Base-by-base conservation (phyloP, 768 basidiomycete species). In the Psilocybe cubensis region DNA sequence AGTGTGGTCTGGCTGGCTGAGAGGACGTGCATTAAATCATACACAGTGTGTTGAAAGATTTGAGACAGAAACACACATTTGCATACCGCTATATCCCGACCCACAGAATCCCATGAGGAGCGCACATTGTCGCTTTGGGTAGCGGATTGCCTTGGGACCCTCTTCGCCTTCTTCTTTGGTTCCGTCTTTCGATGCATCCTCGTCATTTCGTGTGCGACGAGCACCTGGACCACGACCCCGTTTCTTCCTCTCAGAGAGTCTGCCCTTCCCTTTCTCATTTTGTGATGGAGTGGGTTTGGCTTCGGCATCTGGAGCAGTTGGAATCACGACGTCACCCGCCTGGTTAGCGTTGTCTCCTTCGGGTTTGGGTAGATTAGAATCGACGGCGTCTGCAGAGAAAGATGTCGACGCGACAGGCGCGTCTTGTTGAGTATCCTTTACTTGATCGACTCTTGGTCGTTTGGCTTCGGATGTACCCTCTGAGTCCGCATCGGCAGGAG, bases 51-150 rank as follows among this genome's bases (percentile, higher is more conserved):
- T 38, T n/a, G 41, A 31, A 40, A 31, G 42, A 29, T 61, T 28
- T 59, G 28, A 31, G 20, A 38, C 28, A 33, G 67, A 95, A 93
- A 94, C 94, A 68, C 68, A 97, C 96, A 95, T 90, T 76, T 98
- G 96, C 92, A 97, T 98, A 21, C 96, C 96, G 65, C 83, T 89
- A 70, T 88, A 97, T 1, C 92, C 94, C 0, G 92, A 87, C 5
- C 96, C 96, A 72, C 92, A 94, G 65, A 94, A 98, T 2, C 96
- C 95, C 24, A 98, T 77, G 50, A 97, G 74, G 45, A 98, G 70
- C 0, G 92, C 95, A 38, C 88, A 88, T 75, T 88, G 88, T 65
- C 88, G 82, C 74, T 97, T 97, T 12, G 95, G 94, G 23, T 89
- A 74, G 29, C 91, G 81, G 21, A 78, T 79, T 2, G 76, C 76